These are phyloP conservation scores for Aspergillus steynii DNA, from an alignment of 495 filamentous ascomycete species.

Conservation along the genomic window DNA sequence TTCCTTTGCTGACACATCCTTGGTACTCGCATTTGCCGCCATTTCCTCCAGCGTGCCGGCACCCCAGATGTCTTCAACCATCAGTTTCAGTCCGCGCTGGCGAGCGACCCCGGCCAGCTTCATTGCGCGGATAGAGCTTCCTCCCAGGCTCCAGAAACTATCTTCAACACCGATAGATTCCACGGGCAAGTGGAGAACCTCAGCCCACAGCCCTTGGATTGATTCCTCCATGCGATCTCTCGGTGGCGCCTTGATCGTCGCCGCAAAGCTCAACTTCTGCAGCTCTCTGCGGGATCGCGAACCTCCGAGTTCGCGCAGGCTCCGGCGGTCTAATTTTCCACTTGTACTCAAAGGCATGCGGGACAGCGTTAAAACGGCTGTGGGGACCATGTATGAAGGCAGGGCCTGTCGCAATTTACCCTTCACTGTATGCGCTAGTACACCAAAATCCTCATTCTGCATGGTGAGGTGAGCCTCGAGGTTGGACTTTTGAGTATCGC, in stretches of 20 bases:
- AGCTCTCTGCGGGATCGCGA: slow-evolving; percentile 6
- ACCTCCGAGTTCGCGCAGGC: slow-evolving; percentile 28
- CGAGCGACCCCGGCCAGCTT: slow-evolving; percentile 46
- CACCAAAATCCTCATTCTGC: neutral
- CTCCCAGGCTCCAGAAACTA: slow-evolving; percentile 55
- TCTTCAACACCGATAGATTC: slow-evolving; percentile 41
- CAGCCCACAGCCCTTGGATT: slow-evolving; percentile 35
- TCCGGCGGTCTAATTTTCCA: slow-evolving; percentile 54
- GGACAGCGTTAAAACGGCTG: slow-evolving; percentile 37
- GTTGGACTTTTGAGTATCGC: too few species aligned
- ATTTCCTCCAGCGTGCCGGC: too few species aligned
- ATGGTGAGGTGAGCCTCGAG: neutral
- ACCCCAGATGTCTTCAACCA: slow-evolving; percentile 34
- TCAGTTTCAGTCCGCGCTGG: slow-evolving; percentile 34
- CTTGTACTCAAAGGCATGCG: slow-evolving; percentile 48
- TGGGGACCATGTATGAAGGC: neutral
- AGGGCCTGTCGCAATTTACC: neutral
- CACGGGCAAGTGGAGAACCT: slow-evolving; percentile 24
- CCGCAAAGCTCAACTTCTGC: neutral
- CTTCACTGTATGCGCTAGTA: neutral
- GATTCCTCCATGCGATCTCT: slow-evolving; percentile 16
- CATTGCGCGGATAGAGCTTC: slow-evolving; percentile 60
- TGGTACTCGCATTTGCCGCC: too few species aligned
- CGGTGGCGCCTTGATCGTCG: slow-evolving; percentile 14
- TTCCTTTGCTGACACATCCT: too few species aligned